Evolutionary conservation across 192 early-diverging fungal genomes (phyloP).

Genomic region (Backusella parvicylindrica): DNA sequence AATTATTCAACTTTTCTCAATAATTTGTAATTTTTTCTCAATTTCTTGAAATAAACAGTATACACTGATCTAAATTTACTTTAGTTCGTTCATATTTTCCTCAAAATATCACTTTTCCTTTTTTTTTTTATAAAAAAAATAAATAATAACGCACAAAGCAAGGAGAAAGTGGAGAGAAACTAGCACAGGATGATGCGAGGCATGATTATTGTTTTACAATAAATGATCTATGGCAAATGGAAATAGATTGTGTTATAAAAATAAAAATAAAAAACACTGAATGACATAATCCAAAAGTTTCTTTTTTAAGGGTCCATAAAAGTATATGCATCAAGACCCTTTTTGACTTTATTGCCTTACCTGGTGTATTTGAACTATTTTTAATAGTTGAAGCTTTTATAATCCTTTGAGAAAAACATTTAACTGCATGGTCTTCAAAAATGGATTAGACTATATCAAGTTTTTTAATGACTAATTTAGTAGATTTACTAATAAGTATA

Average conservation of each 20-base stretch:
- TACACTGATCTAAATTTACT: background rate
- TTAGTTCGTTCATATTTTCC: background rate
- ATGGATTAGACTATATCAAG: background rate
- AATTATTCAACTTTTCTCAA: too few relatives aligned
- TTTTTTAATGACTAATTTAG: background rate
- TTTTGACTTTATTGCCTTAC: background rate
- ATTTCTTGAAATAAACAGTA: too few relatives aligned
- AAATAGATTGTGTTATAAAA: background rate
- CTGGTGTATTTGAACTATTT: background rate
- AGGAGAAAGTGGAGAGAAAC: background rate
- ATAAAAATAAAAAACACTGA: background rate
- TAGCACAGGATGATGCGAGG: background rate
- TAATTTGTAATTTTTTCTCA: too few relatives aligned
- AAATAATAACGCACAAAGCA: background rate
- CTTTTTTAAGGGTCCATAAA: background rate
- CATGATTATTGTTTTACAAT: background rate
- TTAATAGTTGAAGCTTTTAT: background rate
- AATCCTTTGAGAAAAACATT: background rate
- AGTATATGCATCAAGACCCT: background rate
- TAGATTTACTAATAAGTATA: background rate
- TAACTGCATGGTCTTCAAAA: background rate
- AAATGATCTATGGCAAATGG: background rate
- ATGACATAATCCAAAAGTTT: background rate
- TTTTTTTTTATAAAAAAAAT: background rate
- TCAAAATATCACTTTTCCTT: background rate